These are phyloP conservation scores for Edaphochlamys debaryana DNA, from an alignment of 139 green algal genomes.

Conservation along the genomic window DNA sequence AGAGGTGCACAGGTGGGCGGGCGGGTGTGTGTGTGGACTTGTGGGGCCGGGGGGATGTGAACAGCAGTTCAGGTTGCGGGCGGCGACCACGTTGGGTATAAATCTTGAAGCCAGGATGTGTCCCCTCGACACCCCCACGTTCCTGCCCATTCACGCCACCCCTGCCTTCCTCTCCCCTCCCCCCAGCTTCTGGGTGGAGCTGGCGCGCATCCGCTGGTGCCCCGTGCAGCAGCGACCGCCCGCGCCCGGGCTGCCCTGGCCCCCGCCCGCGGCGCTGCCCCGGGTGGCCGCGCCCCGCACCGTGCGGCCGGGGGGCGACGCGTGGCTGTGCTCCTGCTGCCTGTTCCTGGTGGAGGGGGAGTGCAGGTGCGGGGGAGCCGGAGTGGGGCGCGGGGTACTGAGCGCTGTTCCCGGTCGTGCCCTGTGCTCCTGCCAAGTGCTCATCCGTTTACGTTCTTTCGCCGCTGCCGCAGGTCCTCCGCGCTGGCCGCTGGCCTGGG, in stretches of 20 bases:
- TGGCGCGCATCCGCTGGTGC: conserved; percentile 68
- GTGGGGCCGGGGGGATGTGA: too few species aligned
- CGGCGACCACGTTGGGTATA: too few species aligned
- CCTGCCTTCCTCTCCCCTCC: neutral
- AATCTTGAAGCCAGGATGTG: too few species aligned
- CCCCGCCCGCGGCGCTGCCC: neutral
- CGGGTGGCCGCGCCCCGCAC: conserved; percentile 57
- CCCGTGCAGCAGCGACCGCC: conserved; percentile 62
- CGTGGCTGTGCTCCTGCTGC: conserved; percentile 69
- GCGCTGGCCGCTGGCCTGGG: conserved; percentile 62
- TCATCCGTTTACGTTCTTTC: too few species aligned
- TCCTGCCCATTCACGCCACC: too few species aligned
- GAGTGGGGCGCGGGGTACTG: neutral
- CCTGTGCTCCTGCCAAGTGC: too few species aligned
- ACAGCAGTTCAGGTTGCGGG: too few species aligned
- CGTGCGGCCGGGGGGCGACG: conserved; percentile 59
- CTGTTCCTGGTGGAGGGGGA: conserved; percentile 67
- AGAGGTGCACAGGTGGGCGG: conserved; percentile 25
- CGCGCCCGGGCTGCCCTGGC: conserved; percentile 67
- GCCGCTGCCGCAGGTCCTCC: conserved; percentile 46
- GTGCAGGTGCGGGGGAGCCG: conserved; percentile 48
- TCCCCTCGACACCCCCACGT: too few species aligned
- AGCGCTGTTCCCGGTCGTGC: too few species aligned
- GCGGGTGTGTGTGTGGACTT: neutral
- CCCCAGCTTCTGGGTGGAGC: conserved; percentile 62